A percentile compares a stretch with the other conserved stretches of the same genome.
phyloP scores from a whole-genome alignment of 805 yeast genomes.

The Nakazawaea ishiwadae region DNA sequence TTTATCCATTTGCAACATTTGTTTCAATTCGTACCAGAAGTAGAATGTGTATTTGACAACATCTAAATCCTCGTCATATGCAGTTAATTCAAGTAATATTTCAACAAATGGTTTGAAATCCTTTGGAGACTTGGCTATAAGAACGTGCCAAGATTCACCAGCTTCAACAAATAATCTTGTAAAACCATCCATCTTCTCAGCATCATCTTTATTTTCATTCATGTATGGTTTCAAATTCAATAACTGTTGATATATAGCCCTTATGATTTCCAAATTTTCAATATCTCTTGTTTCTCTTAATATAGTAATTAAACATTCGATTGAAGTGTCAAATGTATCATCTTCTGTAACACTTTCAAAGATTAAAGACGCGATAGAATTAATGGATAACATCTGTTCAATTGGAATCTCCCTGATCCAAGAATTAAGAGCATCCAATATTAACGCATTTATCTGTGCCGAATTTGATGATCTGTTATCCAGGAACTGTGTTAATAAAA shows the following conservation, averaged over 20 bases:
- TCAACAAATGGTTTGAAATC: slow-evolving; percentile 71
- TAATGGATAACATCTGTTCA: slow-evolving; percentile 55
- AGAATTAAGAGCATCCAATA: slow-evolving; percentile 75
- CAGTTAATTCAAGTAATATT: slow-evolving; percentile 64
- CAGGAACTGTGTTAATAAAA: slow-evolving; percentile 52
- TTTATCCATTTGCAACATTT: slow-evolving; percentile 56
- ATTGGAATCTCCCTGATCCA: slow-evolving; percentile 90
- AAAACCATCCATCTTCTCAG: slow-evolving; percentile 62
- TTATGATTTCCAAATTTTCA: slow-evolving; percentile 55
- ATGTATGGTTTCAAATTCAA: slow-evolving; percentile 54
- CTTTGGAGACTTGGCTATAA: slow-evolving; percentile 68
- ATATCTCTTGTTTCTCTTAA: slow-evolving; percentile 79
- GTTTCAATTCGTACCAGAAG: slow-evolving; percentile 85
- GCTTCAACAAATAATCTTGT: slow-evolving; percentile 85
- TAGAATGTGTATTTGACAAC: slow-evolving; percentile 86
- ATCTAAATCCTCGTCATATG: slow-evolving; percentile 79
- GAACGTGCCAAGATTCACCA: slow-evolving; percentile 92
- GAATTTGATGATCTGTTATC: slow-evolving; percentile 21
- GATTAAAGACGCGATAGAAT: slow-evolving; percentile 63
- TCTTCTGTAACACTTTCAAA: slow-evolving; percentile 56
- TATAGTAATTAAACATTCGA: slow-evolving; percentile 82
- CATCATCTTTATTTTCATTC: slow-evolving; percentile 47
- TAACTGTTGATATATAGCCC: slow-evolving; percentile 65
- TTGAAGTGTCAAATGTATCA: slow-evolving; percentile 74
- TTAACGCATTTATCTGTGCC: slow-evolving; percentile 33